Conservation (phyloP, 2,329 filamentous ascomycete genomes). For the Colletotrichum eleusines region DNA sequence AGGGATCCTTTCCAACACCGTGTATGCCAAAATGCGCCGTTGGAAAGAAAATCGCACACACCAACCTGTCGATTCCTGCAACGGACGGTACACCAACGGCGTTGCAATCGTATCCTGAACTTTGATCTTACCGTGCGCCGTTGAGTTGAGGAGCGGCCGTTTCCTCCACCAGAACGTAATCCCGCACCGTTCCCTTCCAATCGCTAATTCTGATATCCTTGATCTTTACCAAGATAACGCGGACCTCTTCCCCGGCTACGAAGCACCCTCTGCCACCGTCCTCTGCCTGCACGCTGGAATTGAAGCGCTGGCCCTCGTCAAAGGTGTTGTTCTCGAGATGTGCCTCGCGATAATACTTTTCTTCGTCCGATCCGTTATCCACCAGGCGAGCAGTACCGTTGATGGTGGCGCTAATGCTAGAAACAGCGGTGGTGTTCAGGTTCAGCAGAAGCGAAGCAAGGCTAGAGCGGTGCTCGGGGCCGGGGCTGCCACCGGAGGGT, state of each 20-base stretch:
- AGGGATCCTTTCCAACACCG: neutral
- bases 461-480: conserved; percentile 75
- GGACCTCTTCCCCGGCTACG: conserved; percentile 84
- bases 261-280: conserved; percentile 74
- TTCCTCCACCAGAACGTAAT: conserved; percentile 70
- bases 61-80: neutral
- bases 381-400: conserved; percentile 87
- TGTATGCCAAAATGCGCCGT: too few species aligned
- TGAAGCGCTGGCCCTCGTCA: conserved; percentile 61
- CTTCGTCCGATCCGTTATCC: conserved; percentile 80
- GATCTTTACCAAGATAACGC: conserved; percentile 88
- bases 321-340: conserved; percentile 96
- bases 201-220: conserved; percentile 89
- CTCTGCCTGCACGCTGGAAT: conserved; percentile 54
- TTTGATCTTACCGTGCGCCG: conserved; percentile 50
- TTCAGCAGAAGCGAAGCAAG: conserved; percentile 88
- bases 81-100: neutral
- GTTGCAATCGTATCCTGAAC: neutral
- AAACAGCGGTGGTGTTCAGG: conserved; percentile 89
- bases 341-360: conserved; percentile 82
- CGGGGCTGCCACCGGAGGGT: conserved; percentile 72
- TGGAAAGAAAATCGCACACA: neutral
- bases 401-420: conserved; percentile 92
- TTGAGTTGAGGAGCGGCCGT: conserved; percentile 52
- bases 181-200: conserved; percentile 93